phyloP scores from a whole-genome alignment of 768 basidiomycete species.

The Tylopilus plumbeoviolaceoides region DNA sequence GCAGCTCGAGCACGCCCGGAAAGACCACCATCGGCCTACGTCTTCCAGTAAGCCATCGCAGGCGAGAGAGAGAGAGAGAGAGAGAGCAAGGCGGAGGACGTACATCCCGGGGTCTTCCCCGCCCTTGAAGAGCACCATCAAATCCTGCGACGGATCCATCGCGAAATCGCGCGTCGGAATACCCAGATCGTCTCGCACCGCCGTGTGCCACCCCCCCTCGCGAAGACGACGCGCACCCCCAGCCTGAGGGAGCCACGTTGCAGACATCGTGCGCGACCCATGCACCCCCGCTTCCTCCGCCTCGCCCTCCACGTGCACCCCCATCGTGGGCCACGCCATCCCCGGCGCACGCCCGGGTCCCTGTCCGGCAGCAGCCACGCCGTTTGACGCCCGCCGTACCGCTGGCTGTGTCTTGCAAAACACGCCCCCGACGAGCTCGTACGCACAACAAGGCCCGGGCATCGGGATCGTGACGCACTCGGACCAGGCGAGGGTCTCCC shows the following conservation, averaged over 20 bases:
- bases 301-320: not conserved
- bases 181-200: constrained; percentile 35
- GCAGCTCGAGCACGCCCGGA: constrained; percentile 30
- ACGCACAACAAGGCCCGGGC: constrained; percentile 42
- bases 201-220: not conserved
- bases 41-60: not conserved
- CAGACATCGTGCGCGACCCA: constrained; percentile 25
- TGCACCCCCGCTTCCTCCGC: not conserved
- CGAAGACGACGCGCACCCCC: not conserved
- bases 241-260: constrained; percentile 18
- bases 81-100: too few relatives aligned
- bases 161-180: constrained; percentile 51
- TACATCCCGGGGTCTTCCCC: constrained; percentile 16
- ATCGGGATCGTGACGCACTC: constrained; percentile 24
- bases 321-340: not conserved
- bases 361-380: not conserved
- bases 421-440: constrained; percentile 58
- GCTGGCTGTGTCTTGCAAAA: constrained; percentile 43
- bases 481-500: constrained; percentile 32
- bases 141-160: constrained; percentile 62
- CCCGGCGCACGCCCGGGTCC: too few relatives aligned
- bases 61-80: too few relatives aligned
- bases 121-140: constrained; percentile 42
- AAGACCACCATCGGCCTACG: constrained; percentile 9
- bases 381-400: not conserved